Evolutionary conservation across 148 eudicot genomes (phyloP).

Genomic region (Simmondsia chinensis): DNA sequence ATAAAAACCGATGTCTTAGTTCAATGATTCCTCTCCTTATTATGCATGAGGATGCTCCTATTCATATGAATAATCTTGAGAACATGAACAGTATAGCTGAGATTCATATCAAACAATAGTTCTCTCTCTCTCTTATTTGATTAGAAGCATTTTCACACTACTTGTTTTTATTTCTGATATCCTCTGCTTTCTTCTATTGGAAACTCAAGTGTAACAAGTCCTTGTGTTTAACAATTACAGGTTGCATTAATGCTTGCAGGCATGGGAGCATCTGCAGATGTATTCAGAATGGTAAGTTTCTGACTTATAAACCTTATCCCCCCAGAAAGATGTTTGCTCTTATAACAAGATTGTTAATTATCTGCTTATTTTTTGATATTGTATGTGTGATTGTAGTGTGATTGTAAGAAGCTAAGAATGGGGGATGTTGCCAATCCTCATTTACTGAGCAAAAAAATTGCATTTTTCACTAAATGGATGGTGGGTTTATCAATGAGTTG

Average conservation of each 20-base stretch:
- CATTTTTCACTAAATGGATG: no score
- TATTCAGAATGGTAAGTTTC: slow-evolving; percentile 71
- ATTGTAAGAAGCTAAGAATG: no score
- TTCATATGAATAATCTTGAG: no score
- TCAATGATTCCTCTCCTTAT: not conserved
- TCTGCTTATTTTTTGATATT: no score
- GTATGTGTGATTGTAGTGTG: no score
- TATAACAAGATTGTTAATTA: not conserved
- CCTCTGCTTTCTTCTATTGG: no score
- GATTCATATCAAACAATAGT: not conserved
- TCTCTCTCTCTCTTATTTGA: slow-evolving; percentile 1
- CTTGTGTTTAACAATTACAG: no score
- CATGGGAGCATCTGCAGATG: slow-evolving; percentile 84
- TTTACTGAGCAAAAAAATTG: no score
- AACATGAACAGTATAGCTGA: not conserved
- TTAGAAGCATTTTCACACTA: not conserved
- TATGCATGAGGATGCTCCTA: not conserved
- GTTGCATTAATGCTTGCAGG: slow-evolving; percentile 94
- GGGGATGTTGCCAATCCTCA: no score
- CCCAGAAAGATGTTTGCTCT: not conserved
- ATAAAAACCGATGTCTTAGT: no score
- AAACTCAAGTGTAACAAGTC: no score
- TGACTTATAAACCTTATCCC: not conserved
- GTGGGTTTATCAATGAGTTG: no score
- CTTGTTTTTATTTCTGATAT: slow-evolving; percentile 4